These are phyloP conservation scores for Alternaria angustiovoidea DNA, from an alignment of 2,329 filamentous ascomycete genomes.

Conservation along the genomic window DNA sequence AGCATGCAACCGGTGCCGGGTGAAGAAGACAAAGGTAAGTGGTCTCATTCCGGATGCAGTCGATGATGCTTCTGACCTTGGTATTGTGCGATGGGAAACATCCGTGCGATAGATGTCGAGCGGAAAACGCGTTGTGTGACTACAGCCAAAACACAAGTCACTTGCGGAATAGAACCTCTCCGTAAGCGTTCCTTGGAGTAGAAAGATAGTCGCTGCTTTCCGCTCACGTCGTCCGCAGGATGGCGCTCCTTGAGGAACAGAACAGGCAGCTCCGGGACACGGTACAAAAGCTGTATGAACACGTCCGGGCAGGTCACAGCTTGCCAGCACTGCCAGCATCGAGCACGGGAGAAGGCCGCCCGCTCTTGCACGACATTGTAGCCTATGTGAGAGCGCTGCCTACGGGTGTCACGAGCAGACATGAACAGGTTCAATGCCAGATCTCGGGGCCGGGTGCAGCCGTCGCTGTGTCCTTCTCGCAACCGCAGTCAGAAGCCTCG, in stretches of 20 bases:
- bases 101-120: neutral
- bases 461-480: neutral
- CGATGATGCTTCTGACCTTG: neutral
- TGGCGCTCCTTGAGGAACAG: conserved; percentile 4
- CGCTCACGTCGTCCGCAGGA: neutral
- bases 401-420: neutral
- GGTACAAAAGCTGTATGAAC: conserved; percentile 2
- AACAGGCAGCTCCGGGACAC: neutral
- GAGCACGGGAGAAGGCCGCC: neutral
- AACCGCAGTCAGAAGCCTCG: neutral
- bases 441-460: neutral
- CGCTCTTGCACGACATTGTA: conserved; percentile 1
- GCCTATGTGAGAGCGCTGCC: neutral
- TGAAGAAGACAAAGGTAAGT: conserved; percentile 18
- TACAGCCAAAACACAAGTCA: neutral
- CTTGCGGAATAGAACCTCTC: neutral
- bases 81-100: conserved; percentile 1
- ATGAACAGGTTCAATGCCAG: neutral
- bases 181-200: neutral
- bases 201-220: neutral
- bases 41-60: neutral
- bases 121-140: neutral
- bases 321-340: neutral
- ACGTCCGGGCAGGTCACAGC: neutral
- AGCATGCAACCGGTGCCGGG: conserved; percentile 12